Evolutionary conservation across 2,329 filamentous ascomycete genomes (phyloP), one percentile per base, ranked within the genome.

Genomic region (Scorias spongiosa): DNA sequence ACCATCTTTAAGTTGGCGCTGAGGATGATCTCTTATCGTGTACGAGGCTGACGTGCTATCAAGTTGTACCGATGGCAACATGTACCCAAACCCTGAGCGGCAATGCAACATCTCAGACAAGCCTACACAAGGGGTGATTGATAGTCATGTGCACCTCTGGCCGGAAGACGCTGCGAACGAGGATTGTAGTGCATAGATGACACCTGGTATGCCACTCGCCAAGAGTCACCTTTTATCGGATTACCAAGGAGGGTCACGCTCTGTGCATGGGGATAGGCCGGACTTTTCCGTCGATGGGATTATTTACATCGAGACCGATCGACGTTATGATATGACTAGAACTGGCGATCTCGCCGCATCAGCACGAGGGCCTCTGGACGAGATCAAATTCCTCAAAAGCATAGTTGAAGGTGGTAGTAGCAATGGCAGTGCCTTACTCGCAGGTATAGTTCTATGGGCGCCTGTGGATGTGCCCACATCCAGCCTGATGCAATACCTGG

Each of bases 141-240:
- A 95, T 68, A 81, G 85, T 34, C 89, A 95, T 69, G 81, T 95
- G 64, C 88, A 95, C 66, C 78, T 95, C 57, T 94, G 78, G 69
- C 83, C 85, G 39, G 63, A 68, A 39, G 72, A 74, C 43, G 82
- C 66, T 40, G 59, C 60, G 2, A 62, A 89, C 54, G 58, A 82
- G 42, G 58, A 71, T 44, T 73, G 75, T 34, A 75, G 93, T 49
- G 66, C 75, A 46, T 94, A 86, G 87, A 75, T 76, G 65, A 71
- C 62, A 2, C 65, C 75, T 5, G 65, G 69, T 40, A 63, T 72
- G 56, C 70, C 76, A 4, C 69, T 93, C 42, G 70, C 74, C 41
- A 71, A 71, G 42, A 76, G 79, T 51, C 76, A 79, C 60, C 80
- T 80, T 1, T 49, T 59, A 8, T 43, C 50, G 30, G 53, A 60